phyloP scores from a whole-genome alignment of 192 early-diverging fungal genomes.

The Fimicolochytrium jonesii region DNA sequence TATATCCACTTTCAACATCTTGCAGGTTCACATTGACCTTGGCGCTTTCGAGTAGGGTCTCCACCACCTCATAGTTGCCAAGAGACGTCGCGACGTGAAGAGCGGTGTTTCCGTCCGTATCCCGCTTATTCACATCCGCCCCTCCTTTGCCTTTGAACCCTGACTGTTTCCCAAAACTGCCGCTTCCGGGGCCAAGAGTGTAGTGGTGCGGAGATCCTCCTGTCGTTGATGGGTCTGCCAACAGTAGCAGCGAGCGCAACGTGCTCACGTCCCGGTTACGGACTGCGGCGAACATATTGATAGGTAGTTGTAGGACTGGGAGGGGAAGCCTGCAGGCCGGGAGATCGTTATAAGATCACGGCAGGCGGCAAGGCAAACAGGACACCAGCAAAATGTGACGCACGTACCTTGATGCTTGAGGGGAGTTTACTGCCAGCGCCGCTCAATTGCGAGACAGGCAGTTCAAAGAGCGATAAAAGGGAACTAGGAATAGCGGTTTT shows the following conservation, averaged over 20 bases:
- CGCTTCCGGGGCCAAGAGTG: neutral
- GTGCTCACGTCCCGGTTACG: slow-evolving; percentile 5
- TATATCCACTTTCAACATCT: slow-evolving; percentile 68
- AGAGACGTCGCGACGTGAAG: slow-evolving; percentile 23
- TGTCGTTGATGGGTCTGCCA: neutral
- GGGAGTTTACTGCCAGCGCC: too few relatives aligned
- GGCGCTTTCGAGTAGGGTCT: slow-evolving; percentile 11
- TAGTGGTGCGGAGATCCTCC: neutral
- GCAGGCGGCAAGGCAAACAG: too few relatives aligned
- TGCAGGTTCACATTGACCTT: slow-evolving; percentile 53
- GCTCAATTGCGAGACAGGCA: too few relatives aligned
- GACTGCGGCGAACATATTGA: slow-evolving; percentile 17
- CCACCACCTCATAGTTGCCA: slow-evolving; percentile 10
- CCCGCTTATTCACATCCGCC: slow-evolving; percentile 13
- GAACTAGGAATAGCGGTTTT: too few relatives aligned
- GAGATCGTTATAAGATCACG: too few relatives aligned
- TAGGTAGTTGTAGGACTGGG: too few relatives aligned
- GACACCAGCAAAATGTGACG: too few relatives aligned
- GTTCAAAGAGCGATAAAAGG: too few relatives aligned
- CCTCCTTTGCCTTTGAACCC: neutral
- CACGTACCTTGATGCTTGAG: too few relatives aligned
- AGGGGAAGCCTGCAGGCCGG: too few relatives aligned
- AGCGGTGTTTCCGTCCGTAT: slow-evolving; percentile 24
- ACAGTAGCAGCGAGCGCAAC: slow-evolving; percentile 7
- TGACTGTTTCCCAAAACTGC: neutral